Percentiles rank a stretch among this genome's conserved stretches.
These are phyloP conservation scores for Ceratocystis harringtonii DNA, from an alignment of 2,329 filamentous ascomycete species.

Conservation along the genomic window DNA sequence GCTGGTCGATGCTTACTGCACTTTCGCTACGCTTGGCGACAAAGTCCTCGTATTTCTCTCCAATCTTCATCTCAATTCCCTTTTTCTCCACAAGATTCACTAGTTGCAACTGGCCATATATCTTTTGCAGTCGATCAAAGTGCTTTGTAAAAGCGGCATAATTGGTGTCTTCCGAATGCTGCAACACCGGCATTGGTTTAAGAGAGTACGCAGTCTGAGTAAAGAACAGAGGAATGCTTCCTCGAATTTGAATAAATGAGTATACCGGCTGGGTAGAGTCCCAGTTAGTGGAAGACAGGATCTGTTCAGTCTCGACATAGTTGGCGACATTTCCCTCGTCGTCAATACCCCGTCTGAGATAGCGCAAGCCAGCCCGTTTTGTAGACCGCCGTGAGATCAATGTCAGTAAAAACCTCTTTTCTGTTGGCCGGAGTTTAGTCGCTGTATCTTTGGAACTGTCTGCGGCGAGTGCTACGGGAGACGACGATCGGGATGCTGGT, in stretches of 20 bases:
- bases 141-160: conserved; percentile 64
- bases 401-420: conserved; percentile 60
- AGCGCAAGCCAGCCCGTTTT: conserved; percentile 74
- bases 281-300: conserved; percentile 60
- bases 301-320: conserved; percentile 86
- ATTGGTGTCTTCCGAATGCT: conserved; percentile 69
- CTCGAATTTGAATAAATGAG: conserved; percentile 76
- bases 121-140: conserved; percentile 51
- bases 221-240: conserved; percentile 89
- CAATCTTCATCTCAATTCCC: conserved; percentile 65
- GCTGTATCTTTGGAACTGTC: conserved; percentile 9
- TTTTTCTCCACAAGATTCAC: conserved; percentile 83
- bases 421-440: conserved; percentile 23
- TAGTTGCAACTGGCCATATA: conserved; percentile 64
- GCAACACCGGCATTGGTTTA: conserved; percentile 69
- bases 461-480: neutral
- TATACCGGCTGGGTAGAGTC: conserved; percentile 39
- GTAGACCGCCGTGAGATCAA: conserved; percentile 79
- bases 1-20: conserved; percentile 3
- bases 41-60: conserved; percentile 58
- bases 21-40: conserved; percentile 50
- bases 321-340: conserved; percentile 83
- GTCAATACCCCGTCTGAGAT: conserved; percentile 78
- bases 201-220: conserved; percentile 88
- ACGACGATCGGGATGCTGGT: conserved; percentile 17